Percentiles rank a stretch among this genome's conserved stretches.
These are phyloP conservation scores for Phytophthora crassamura DNA, from an alignment of 352 stramenopile species.

Conservation along the genomic window DNA sequence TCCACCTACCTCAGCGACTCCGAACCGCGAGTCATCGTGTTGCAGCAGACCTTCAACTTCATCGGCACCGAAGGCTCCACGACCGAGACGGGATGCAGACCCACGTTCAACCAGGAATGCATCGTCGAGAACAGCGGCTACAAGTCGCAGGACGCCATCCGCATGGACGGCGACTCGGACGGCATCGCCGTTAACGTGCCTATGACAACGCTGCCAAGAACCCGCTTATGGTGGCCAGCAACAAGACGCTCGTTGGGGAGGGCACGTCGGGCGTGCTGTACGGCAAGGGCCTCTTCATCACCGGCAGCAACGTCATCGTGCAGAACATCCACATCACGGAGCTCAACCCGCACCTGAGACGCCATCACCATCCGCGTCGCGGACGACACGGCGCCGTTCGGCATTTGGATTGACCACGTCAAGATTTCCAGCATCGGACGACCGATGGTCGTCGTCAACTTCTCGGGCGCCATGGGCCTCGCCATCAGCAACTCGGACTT, in stretches of 20 bases:
- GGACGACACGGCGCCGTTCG: conserved; percentile 17
- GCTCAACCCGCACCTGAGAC: conserved; percentile 26
- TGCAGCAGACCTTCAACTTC: conserved; percentile 49
- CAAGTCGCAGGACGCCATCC: conserved; percentile 47
- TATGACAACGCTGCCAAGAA: conserved; percentile 51
- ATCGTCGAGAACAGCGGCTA: conserved; percentile 47
- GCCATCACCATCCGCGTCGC: conserved; percentile 15
- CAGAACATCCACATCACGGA: no score
- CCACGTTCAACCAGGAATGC: conserved; percentile 30
- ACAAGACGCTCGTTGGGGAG: conserved; percentile 56
- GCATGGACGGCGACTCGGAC: conserved; percentile 36
- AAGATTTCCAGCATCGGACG: conserved; percentile 35
- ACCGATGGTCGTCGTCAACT: conserved; percentile 51
- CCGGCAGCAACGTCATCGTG: conserved; percentile 55
- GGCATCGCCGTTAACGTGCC: conserved; percentile 34
- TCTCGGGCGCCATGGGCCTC: conserved; percentile 37
- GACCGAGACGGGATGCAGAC: conserved; percentile 44
- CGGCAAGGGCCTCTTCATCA: conserved; percentile 46
- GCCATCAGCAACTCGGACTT: conserved; percentile 50
- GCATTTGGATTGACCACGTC: conserved; percentile 28
- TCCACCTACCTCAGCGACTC: conserved; percentile 34
- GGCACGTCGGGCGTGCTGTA: conserved; percentile 43
- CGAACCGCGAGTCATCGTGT: conserved; percentile 44
- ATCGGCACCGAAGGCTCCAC: conserved; percentile 42
- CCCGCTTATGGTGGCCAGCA: conserved; percentile 32